phyloP scores from a whole-genome alignment of 352 stramenopile species.

The Phytophthora macrochlamydospora region DNA sequence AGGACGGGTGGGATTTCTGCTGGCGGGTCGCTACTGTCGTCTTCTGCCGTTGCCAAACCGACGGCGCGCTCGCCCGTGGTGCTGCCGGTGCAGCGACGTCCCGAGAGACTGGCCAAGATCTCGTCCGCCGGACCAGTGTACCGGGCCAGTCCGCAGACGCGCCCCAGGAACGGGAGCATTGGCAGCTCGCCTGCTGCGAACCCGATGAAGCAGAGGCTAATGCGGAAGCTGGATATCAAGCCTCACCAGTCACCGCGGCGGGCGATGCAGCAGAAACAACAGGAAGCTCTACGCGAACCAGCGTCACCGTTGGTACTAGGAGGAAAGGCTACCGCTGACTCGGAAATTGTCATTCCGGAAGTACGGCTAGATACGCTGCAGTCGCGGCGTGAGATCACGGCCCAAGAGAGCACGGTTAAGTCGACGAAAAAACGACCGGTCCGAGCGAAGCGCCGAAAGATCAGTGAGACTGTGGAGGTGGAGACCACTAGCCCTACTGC shows the following conservation, averaged over 20 bases:
- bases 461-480: constrained; percentile 8
- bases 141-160: constrained; percentile 60
- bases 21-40: constrained; percentile 21
- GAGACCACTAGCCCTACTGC: constrained; percentile 4
- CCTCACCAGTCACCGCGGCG: constrained; percentile 75
- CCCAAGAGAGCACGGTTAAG: constrained; percentile 31
- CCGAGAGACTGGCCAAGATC: constrained; percentile 73
- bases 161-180: constrained; percentile 37
- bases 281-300: constrained; percentile 15
- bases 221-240: constrained; percentile 76
- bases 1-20: constrained; percentile 28
- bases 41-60: not conserved
- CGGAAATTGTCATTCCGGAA: constrained; percentile 13
- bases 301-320: constrained; percentile 40
- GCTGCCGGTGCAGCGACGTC: constrained; percentile 46
- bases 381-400: constrained; percentile 26
- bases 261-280: constrained; percentile 45
- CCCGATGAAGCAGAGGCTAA: constrained; percentile 41
- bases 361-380: constrained; percentile 24
- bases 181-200: constrained; percentile 21
- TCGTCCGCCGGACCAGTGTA: constrained; percentile 51
- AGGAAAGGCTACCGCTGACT: constrained; percentile 21
- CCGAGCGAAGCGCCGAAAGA: constrained; percentile 31
- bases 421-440: constrained; percentile 20
- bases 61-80: constrained; percentile 46